phyloP scores from a whole-genome alignment of 306 rosid genomes.

The Pyrus betulifolia region DNA sequence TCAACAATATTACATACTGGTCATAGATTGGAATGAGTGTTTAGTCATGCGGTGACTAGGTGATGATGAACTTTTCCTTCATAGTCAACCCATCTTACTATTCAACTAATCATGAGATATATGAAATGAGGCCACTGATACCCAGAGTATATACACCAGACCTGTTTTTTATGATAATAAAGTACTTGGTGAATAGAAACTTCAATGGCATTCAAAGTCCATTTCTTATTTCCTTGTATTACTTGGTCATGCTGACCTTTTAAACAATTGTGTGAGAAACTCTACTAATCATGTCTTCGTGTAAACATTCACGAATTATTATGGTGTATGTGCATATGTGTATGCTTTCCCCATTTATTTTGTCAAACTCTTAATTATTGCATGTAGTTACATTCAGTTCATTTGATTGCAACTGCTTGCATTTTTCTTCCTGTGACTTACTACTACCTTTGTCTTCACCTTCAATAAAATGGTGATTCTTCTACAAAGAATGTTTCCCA shows the following conservation, averaged over 20 bases:
- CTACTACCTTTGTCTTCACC: not conserved
- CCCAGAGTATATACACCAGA: not conserved
- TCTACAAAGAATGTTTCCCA: not conserved
- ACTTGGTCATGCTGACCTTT: not conserved
- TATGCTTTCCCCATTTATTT: not conserved
- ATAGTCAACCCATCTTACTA: not conserved
- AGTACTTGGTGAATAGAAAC: not conserved
- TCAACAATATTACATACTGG: not conserved
- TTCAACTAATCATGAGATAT: not conserved
- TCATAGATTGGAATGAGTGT: not conserved
- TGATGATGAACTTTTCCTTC: not conserved
- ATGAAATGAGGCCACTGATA: not conserved
- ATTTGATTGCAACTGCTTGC: not conserved
- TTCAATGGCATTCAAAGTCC: not conserved
- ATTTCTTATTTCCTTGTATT: not conserved
- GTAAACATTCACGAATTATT: not conserved
- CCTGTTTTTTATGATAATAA: not conserved
- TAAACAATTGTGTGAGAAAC: not conserved
- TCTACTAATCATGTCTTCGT: not conserved
- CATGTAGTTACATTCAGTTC: not conserved
- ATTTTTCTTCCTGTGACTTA: too few relatives aligned
- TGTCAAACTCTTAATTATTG: not conserved
- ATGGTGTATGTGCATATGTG: not conserved
- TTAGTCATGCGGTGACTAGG: too few relatives aligned
- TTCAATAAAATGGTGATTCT: not conserved